Percentiles rank a stretch among this genome's conserved stretches.
These are phyloP conservation scores for Trichoderma semiorbis DNA, from an alignment of 2,329 filamentous ascomycete genomes.

Conservation along the genomic window DNA sequence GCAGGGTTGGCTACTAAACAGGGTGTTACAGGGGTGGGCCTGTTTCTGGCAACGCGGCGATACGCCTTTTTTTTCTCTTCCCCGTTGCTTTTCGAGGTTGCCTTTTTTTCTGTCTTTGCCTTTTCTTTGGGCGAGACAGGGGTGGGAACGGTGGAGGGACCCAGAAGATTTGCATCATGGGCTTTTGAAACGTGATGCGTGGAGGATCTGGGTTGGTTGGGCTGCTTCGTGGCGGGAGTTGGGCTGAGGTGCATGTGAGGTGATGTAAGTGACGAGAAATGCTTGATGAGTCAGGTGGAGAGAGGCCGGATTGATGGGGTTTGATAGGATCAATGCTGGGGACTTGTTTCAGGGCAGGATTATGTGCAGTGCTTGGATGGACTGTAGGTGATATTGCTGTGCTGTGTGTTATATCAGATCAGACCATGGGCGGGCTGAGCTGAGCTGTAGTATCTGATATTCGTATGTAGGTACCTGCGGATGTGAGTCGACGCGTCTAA, in stretches of 20 bases:
- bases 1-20: not conserved
- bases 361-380: not conserved
- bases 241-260: not conserved
- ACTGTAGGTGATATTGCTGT: not conserved
- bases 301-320: not conserved
- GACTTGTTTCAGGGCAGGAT: not conserved
- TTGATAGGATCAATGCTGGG: not conserved
- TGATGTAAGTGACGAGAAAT: conserved; percentile 5
- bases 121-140: not conserved
- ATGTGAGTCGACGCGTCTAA: not conserved
- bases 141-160: not conserved
- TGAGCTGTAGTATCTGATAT: too few species aligned
- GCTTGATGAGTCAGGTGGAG: not conserved
- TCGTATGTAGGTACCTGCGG: not conserved
- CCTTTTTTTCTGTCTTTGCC: not conserved
- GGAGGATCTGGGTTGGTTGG: conserved; percentile 14
- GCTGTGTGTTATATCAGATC: not conserved
- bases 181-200: not conserved
- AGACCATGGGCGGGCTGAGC: too few species aligned
- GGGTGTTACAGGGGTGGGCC: not conserved
- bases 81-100: not conserved
- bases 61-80: not conserved
- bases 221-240: conserved; percentile 10
- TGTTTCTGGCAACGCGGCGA: not conserved
- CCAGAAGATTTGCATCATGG: conserved; percentile 8